Percentiles rank a stretch among this genome's conserved stretches.
Conservation (phyloP, 805 yeast genomes). For the Lipomyces yamadae region DNA sequence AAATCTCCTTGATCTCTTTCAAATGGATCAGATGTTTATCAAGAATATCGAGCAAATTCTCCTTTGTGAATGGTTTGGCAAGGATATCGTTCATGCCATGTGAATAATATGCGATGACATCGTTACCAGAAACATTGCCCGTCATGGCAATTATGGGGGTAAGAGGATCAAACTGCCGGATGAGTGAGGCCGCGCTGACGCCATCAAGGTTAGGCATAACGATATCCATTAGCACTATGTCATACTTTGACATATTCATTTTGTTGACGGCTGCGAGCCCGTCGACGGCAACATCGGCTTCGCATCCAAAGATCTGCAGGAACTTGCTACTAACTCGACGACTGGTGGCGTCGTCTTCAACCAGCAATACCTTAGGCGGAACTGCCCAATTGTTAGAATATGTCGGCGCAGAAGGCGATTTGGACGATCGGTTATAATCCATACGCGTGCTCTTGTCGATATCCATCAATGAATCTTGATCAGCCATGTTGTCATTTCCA, state of each 20-base stretch:
- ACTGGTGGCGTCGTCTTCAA: conserved; percentile 65
- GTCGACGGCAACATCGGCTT: conserved; percentile 89
- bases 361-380: conserved; percentile 57
- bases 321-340: conserved; percentile 83
- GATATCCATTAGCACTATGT: conserved; percentile 60
- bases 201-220: conserved; percentile 65
- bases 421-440: conserved; percentile 28
- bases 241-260: conserved; percentile 70
- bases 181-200: conserved; percentile 84
- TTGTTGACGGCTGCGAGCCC: conserved; percentile 84
- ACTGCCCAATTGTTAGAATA: conserved; percentile 40
- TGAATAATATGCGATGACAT: conserved; percentile 58
- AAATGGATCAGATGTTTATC: conserved; percentile 53
- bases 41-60: conserved; percentile 76
- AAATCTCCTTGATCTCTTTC: conserved; percentile 39
- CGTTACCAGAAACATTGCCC: conserved; percentile 82
- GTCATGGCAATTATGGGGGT: conserved; percentile 96
- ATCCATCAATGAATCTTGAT: conserved; percentile 25
- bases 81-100: conserved; percentile 80
- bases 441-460: conserved; percentile 16
- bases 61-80: conserved; percentile 92
- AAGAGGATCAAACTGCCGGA: conserved; percentile 77
- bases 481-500: conserved; percentile 23
- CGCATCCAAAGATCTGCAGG: conserved; percentile 84
- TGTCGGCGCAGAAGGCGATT: conserved; percentile 30